Evolutionary conservation across 495 filamentous ascomycete species (phyloP).

Genomic region (Neurospora tetrasperma): DNA sequence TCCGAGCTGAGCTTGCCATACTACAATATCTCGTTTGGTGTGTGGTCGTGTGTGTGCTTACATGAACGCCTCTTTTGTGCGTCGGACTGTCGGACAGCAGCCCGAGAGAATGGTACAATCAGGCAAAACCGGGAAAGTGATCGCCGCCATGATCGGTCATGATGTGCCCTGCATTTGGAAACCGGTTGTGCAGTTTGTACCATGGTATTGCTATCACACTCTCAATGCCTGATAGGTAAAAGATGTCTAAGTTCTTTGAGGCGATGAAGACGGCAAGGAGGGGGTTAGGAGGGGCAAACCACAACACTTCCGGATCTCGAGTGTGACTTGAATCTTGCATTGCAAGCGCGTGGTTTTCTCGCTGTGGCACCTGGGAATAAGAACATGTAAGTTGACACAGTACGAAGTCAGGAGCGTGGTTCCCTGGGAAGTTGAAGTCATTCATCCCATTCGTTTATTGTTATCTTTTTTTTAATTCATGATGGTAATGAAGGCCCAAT

Average conservation of each 20-base stretch:
- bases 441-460: too few relatives aligned
- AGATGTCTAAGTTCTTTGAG: not conserved
- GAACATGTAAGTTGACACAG: not conserved
- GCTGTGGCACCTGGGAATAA: not conserved
- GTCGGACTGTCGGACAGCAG: not conserved
- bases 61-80: not conserved
- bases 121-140: not conserved
- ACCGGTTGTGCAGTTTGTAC: not conserved
- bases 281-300: not conserved
- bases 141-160: not conserved
- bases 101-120: not conserved
- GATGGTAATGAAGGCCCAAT: too few relatives aligned
- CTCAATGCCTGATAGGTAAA: not conserved
- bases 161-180: not conserved
- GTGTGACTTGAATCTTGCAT: not conserved
- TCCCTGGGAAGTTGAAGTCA: not conserved
- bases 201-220: not conserved
- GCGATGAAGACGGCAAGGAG: not conserved
- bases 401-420: not conserved
- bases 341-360: not conserved
- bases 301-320: not conserved
- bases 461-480: too few relatives aligned
- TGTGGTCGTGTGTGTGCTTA: not conserved
- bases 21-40: not conserved
- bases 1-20: not conserved